phyloP scores from a whole-genome alignment of 2,329 filamentous ascomycete genomes.

The Macrophomina phaseolina region DNA sequence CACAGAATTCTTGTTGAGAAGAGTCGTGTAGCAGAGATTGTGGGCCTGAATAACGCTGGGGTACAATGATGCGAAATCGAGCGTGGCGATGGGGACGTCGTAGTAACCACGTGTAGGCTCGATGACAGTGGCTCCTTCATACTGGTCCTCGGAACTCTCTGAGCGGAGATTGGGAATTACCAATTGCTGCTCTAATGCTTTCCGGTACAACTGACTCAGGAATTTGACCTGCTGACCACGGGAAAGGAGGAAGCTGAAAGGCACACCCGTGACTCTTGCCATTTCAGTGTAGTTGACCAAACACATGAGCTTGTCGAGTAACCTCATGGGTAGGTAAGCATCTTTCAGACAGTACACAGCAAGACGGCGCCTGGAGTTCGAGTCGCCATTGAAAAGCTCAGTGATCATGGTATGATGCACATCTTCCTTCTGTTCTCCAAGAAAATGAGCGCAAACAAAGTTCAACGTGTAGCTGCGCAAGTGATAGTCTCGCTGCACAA shows the following conservation, averaged over 20 bases:
- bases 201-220: slow-evolving; percentile 94
- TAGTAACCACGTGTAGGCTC: slow-evolving; percentile 94
- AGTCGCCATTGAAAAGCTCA: slow-evolving; percentile 93
- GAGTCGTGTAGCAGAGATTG: slow-evolving; percentile 96
- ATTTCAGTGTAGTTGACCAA: slow-evolving; percentile 99
- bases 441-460: slow-evolving; percentile 91
- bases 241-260: slow-evolving; percentile 91
- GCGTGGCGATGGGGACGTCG: slow-evolving; percentile 89
- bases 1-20: slow-evolving; percentile 78
- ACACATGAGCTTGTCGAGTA: slow-evolving; percentile 98
- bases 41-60: slow-evolving; percentile 99
- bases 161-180: slow-evolving; percentile 87
- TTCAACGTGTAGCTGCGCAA: slow-evolving; percentile 96
- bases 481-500: slow-evolving; percentile 94
- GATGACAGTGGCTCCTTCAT: slow-evolving; percentile 97
- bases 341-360: slow-evolving; percentile 98
- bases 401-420: slow-evolving; percentile 99
- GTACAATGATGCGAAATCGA: slow-evolving; percentile 98
- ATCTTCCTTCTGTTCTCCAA: slow-evolving; percentile 98
- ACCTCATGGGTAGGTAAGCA: slow-evolving; percentile 88
- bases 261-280: slow-evolving; percentile 98
- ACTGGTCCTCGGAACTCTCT: slow-evolving; percentile 79
- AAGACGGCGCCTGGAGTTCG: slow-evolving; percentile 86
- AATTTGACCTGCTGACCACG: slow-evolving; percentile 98
- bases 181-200: slow-evolving; percentile 88